Base-by-base conservation (phyloP, 192 early-diverging fungal genomes). In the Rhizophagus clarus region DNA sequence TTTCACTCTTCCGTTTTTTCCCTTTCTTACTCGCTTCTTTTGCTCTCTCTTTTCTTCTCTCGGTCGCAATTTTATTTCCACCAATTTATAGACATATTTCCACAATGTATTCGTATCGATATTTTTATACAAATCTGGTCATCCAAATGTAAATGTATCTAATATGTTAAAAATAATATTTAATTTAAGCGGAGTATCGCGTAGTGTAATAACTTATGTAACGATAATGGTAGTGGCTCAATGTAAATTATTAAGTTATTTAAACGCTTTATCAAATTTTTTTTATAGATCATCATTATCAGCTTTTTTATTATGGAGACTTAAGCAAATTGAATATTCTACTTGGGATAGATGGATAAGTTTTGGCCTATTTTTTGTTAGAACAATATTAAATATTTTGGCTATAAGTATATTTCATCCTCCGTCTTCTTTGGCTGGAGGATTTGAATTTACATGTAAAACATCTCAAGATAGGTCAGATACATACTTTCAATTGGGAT, bases 281-380 rank as follows among this genome's bases (percentile, higher is more conserved):
- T 42, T 76, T 42, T 76, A 76, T 47, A 49, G 74, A 62, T n/a
- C 61, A 42, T 15, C 74, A 24, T 63, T 76, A 24, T 24, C 17
- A 4, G 74, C 45, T 14, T 76, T 76, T 62, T 76, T 76, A 61
- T 76, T 76, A 61, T 76, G 74, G 74, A 32, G 74, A 63, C 60
- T 76, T 34, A 76, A 62, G 42, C 74, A 76, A 61, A 76, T 76
- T 34, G 61, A 61, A 42, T 62, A 76, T 76, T 76, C 74, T 24
- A 26, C 37, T 61, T 76, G 74, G 74, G 74, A 76, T 63, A 26
- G 61, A 15, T 63, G 34, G 20, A 61, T 76, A n/a, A 42, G 60
- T 76, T 63, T 63, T 62, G 61, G 17, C 14, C 17, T 76, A 34
- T 61, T 62, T 40, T 24, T 37, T 10, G 24, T 28, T 10, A 76